phyloP scores from a whole-genome alignment of 1,284 basidiomycete genomes.

The Cryptococcus wingfieldii region DNA sequence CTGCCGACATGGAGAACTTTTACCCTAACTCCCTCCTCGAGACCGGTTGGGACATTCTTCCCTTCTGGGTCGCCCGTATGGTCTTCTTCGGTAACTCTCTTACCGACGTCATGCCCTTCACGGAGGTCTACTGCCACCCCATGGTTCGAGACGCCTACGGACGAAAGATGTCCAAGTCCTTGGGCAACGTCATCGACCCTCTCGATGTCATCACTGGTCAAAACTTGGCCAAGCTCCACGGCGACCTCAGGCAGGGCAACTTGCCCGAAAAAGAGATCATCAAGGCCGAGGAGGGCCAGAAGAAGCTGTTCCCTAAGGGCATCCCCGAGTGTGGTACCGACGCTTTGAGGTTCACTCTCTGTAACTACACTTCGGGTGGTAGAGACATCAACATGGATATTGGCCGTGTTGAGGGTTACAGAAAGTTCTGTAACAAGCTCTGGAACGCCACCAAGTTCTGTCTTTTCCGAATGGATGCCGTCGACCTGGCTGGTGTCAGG shows the following conservation, averaged over 20 bases:
- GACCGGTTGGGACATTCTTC: conserved; percentile 98
- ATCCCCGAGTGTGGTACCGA: conserved; percentile 99
- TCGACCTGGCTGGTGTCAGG: conserved; percentile 46
- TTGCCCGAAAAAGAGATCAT: conserved; percentile 88
- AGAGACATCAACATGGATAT: conserved; percentile 97
- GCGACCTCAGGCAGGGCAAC: conserved; percentile 86
- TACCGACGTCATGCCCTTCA: conserved; percentile 89
- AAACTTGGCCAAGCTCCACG: conserved; percentile 75
- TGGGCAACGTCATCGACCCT: conserved; percentile 98
- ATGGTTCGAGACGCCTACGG: conserved; percentile 99
- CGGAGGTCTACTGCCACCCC: conserved; percentile 97
- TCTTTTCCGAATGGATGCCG: conserved; percentile 79
- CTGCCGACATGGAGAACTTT: conserved; percentile 69
- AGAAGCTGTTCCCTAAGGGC: conserved; percentile 98
- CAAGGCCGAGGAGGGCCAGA: conserved; percentile 91
- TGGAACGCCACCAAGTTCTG: conserved; percentile 99
- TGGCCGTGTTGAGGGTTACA: conserved; percentile 94
- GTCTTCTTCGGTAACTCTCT: conserved; percentile 87
- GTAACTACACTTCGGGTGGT: conserved; percentile 85
- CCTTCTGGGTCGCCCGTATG: conserved; percentile 99
- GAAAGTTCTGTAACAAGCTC: conserved; percentile 99
- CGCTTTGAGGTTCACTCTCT: conserved; percentile 89
- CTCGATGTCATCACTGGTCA: conserved; percentile 91
- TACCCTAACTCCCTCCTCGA: conserved; percentile 89
- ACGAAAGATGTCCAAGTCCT: conserved; percentile 97